Evolutionary conservation across 2,329 filamentous ascomycete genomes (phyloP), one percentile per base, ranked within the genome.

Genomic region (Sporothrix euskadiensis): DNA sequence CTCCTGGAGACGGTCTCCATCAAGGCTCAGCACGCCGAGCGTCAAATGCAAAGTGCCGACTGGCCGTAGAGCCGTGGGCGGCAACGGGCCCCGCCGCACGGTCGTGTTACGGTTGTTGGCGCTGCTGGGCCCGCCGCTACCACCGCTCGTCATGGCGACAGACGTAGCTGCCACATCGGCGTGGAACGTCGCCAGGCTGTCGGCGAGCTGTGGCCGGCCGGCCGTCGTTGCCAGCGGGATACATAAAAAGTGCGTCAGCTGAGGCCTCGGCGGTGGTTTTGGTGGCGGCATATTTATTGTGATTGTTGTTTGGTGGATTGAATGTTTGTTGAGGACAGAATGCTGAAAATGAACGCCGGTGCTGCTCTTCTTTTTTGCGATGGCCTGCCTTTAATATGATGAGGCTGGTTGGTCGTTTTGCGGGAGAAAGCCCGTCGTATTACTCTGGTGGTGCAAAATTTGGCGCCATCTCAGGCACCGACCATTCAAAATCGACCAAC

Each of bases 31-130:
- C 1, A 97, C 92, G 0, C 94, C 94, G 0, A 98, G 85, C 0
- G 94, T 98, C 2, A 97, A 84, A 81, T 98, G 95, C 66, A 98
- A 82, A 0, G 94, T 94, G 0, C 93, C 92, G 0, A 93, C 82
- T 0, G 94, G 94, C 39, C 94, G 85, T 69, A 97, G 83, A 1
- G 94, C 93, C 72, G 87, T 87, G 44, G 84, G 80, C 0, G 92
- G 91, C 10, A 95, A 82, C 10, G n/a, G n/a, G 2, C 65, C 63
- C 14, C 71, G 72, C 2, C 61, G 57, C 9, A 71, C 56, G 4
- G 47, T 56, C n/a, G 71, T 52, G 41, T 63, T 71, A 6, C 84
- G 44, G 72, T 71, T 44, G 59, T 49, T 83, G 44, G 35, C 39
- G 47, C 61, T 69, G 56, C 69, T 66, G 19, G 73, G 30, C 3